Percentiles rank a stretch among this genome's conserved stretches.
Evolutionary conservation across 306 rosid species (phyloP).

Genomic region (Carpinus viminea): DNA sequence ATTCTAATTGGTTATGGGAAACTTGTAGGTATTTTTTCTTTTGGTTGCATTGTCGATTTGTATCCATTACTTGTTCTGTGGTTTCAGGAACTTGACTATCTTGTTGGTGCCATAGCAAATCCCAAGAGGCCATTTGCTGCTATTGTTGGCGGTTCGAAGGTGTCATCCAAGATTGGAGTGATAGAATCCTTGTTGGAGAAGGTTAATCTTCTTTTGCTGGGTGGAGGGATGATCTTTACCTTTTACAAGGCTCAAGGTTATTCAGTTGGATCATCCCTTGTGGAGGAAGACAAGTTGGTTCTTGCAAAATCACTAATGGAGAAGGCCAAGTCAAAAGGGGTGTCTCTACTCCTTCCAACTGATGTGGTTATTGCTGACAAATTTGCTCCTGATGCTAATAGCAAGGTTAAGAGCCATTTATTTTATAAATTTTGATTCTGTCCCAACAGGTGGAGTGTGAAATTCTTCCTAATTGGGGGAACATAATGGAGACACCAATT

Average conservation of each 20-base stretch:
- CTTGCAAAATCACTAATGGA: conserved; percentile 74
- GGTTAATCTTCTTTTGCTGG: conserved; percentile 75
- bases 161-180: conserved; percentile 89
- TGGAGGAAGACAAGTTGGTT: conserved; percentile 80
- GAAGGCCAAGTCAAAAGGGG: conserved; percentile 88
- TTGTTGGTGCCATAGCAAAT: conserved; percentile 81
- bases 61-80: conserved; percentile 16
- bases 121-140: conserved; percentile 98
- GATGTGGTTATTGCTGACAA: conserved; percentile 88
- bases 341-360: conserved; percentile 82
- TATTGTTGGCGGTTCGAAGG: conserved; percentile 93
- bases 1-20: background rate
- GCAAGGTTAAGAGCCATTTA: conserved; percentile 49
- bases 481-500: background rate
- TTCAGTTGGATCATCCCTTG: conserved; percentile 83
- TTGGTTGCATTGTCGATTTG: background rate
- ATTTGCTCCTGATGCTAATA: conserved; percentile 86
- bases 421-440: background rate
- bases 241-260: conserved; percentile 96
- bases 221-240: conserved; percentile 95
- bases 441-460: background rate
- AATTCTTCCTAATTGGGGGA: background rate
- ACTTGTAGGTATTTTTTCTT: background rate
- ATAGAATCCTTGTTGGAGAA: conserved; percentile 85
- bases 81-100: conserved; percentile 88